phyloP scores from a whole-genome alignment of 371 early-diverging fungal species.

The Amoeboaphelidium protococcarum region DNA sequence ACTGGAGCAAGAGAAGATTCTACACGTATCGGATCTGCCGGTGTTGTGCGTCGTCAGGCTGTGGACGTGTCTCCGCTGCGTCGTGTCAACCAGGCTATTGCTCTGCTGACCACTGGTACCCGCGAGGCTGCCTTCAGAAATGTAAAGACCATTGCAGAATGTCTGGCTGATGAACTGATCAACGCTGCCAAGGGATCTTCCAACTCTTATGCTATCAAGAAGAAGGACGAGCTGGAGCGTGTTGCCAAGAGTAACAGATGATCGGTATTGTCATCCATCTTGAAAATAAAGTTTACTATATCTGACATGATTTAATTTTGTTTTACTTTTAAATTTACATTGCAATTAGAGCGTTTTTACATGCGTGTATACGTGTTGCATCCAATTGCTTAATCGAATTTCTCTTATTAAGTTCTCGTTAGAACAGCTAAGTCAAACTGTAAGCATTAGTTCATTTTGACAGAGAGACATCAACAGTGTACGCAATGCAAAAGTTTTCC shows the following conservation, averaged over 20 bases:
- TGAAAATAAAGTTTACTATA: too few relatives aligned
- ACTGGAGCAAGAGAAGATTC: slow-evolving; percentile 99
- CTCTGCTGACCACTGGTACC: slow-evolving; percentile 84
- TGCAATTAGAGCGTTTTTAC: too few relatives aligned
- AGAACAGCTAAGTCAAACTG: too few relatives aligned
- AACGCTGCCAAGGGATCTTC: slow-evolving; percentile 47
- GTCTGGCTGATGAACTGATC: slow-evolving; percentile 99
- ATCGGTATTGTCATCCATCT: too few relatives aligned
- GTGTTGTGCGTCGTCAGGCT: slow-evolving; percentile 99
- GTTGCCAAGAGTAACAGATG: slow-evolving; percentile 80
- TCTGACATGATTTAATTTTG: too few relatives aligned
- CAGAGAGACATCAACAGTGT: too few relatives aligned
- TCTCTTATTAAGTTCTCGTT: too few relatives aligned
- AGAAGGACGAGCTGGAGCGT: slow-evolving; percentile 99
- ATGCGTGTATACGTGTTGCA: too few relatives aligned
- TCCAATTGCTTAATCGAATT: too few relatives aligned
- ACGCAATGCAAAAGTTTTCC: too few relatives aligned
- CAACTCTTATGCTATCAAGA: slow-evolving; percentile 91
- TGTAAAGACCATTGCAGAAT: slow-evolving; percentile 98
- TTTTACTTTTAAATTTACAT: too few relatives aligned
- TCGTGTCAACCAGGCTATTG: slow-evolving; percentile 95
- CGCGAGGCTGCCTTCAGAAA: slow-evolving; percentile 74
- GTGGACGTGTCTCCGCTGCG: slow-evolving; percentile 99
- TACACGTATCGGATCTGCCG: slow-evolving; percentile 97
- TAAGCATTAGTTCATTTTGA: too few relatives aligned